Evolutionary conservation across 192 early-diverging fungal species (phyloP), one percentile per base, ranked within the genome.

Genomic region (Coemansia furcata): DNA sequence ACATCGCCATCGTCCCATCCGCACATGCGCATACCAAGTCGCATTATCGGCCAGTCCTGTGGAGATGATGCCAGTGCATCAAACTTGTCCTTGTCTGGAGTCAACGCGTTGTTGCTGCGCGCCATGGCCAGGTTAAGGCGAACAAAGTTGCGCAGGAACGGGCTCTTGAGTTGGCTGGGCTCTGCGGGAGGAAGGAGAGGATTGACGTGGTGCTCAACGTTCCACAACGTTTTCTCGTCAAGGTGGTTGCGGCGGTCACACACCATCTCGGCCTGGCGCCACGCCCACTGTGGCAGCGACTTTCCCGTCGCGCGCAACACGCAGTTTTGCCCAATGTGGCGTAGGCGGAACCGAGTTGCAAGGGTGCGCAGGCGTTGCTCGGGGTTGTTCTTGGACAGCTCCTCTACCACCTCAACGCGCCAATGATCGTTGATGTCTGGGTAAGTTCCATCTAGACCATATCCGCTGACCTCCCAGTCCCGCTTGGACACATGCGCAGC

Each of bases 121-220:
- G 93, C 96, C 97, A 99, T 99, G 17, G 91, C 94, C 12, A 93
- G 87, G 70, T 98, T 98, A 63, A 98, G 80, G 64, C 94, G 93
- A 62, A 88, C 84, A 77, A 98, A 93, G 76, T 98, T 90, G 59
- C 86, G 82, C 65, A 92, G 76, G 72, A 98, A 98, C 29, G 81
- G 82, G 35, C 92, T 87, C 58, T 83, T 89, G 78, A 91, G 93
- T 5, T 85, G 78, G 10, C 72, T 76, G 6, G 75, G 65, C 23
- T 82, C 80, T 40, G 91, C 93, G 17, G 87, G 68, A n/a, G 91
- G 92, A 65, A 98, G 83, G 64, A 84, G 86, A 0, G 86, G 78
- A 74, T 99, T 92, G 73, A 75, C 77, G 67, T 99, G 92, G 62
- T 84, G 76, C 82, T 99, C 98, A 62, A 99, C 72, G 83, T 97